A percentile compares a stretch with the other conserved stretches of the same genome.
phyloP scores from a whole-genome alignment of 768 basidiomycete species.

The Paxillus rubicundulus region DNA sequence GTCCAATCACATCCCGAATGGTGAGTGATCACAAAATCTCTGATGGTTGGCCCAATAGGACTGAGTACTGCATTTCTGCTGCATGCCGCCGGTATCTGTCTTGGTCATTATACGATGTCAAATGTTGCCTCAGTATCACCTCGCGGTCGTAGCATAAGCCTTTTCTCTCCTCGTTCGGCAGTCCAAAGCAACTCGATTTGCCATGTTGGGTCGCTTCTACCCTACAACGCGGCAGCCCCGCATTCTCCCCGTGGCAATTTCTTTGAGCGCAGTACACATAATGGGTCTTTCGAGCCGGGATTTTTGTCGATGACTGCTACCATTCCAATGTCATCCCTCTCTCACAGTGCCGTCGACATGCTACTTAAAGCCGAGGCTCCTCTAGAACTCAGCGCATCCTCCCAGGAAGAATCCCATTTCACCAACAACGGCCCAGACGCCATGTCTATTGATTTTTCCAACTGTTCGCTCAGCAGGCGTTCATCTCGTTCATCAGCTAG shows the following conservation, averaged over 20 bases:
- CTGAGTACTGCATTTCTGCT: conserved; percentile 24
- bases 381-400: conserved; percentile 14
- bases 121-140: conserved; percentile 26
- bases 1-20: conserved; percentile 28
- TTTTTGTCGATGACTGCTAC: conserved; percentile 20
- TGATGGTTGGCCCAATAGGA: conserved; percentile 11
- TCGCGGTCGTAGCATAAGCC: conserved; percentile 35
- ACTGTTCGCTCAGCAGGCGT: conserved; percentile 24
- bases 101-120: conserved; percentile 5
- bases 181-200: conserved; percentile 17
- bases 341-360: conserved; percentile 28
- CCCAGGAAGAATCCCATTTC: conserved; percentile 12
- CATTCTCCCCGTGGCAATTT: conserved; percentile 27
- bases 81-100: conserved; percentile 17
- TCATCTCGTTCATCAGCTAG: conserved; percentile 31
- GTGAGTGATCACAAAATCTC: conserved; percentile 25
- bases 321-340: conserved; percentile 33
- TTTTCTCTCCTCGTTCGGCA: conserved; percentile 31
- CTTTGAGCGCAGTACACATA: conserved; percentile 22
- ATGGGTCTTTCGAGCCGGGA: conserved; percentile 23
- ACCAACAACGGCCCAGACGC: conserved; percentile 13
- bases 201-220: conserved; percentile 17
- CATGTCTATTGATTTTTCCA: conserved; percentile 28
- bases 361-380: conserved; percentile 32
- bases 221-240: conserved; percentile 35